These are phyloP conservation scores for Castanea crenata DNA, from an alignment of 306 rosid genomes.

Conservation along the genomic window DNA sequence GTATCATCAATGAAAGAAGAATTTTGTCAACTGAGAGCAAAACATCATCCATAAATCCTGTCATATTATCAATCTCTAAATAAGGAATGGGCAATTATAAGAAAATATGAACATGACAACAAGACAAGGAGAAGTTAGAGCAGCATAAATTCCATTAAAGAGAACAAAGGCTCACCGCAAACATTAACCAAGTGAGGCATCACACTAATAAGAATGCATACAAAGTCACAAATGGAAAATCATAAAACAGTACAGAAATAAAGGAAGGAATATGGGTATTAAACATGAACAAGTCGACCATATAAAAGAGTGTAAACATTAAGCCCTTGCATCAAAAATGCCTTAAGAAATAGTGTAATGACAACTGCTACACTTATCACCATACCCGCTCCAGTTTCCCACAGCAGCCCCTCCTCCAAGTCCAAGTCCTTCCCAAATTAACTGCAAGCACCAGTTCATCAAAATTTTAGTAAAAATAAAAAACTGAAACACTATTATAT, in stretches of 20 bases:
- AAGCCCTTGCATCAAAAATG: background rate
- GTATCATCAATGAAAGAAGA: background rate
- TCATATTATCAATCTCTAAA: background rate
- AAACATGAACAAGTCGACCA: slow-evolving; percentile 5
- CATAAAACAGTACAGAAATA: slow-evolving; percentile 4
- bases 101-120: background rate
- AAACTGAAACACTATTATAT: background rate
- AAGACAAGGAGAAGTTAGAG: background rate
- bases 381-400: slow-evolving; percentile 85
- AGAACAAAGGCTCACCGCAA: background rate
- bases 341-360: background rate
- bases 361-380: background rate
- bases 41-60: background rate
- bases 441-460: slow-evolving; percentile 47
- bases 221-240: background rate
- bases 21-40: slow-evolving; percentile 8
- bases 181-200: background rate
- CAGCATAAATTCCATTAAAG: background rate
- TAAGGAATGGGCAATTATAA: background rate
- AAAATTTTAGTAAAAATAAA: slow-evolving; percentile 9
- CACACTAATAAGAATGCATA: background rate
- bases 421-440: slow-evolving; percentile 94
- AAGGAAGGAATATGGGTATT: background rate
- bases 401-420: slow-evolving; percentile 83
- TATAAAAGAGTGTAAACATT: background rate